phyloP scores from a whole-genome alignment of 2,329 filamentous ascomycete genomes.

The Shiraia bambusicola region DNA sequence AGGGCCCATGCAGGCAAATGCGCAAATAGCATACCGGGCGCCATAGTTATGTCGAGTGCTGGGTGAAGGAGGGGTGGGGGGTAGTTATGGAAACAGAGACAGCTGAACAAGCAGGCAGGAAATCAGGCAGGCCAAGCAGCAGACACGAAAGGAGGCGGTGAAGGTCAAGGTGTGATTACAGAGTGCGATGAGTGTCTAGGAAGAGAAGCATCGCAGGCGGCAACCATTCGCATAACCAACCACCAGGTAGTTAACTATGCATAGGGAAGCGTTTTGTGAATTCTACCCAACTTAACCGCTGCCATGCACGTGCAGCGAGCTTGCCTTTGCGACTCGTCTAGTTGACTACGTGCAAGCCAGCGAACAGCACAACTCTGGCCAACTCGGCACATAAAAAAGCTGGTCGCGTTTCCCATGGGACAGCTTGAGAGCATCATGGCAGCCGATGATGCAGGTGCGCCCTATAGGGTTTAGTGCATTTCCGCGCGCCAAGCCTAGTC shows the following conservation, averaged over 20 bases:
- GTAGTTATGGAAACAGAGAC: no score
- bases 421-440: conserved; percentile 1
- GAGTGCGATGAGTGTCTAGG: neutral
- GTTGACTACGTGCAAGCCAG: neutral
- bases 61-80: neutral
- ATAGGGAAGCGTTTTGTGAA: no score
- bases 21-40: conserved; percentile 21
- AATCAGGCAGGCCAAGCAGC: no score
- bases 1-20: conserved; percentile 1
- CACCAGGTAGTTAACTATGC: no score
- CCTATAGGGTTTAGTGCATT: conserved; percentile 6
- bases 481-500: conserved; percentile 10
- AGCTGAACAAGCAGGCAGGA: no score
- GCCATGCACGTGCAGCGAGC: no score
- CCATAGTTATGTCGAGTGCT: conserved; percentile 18
- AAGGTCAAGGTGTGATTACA: neutral
- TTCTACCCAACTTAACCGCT: no score
- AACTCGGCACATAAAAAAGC: conserved; percentile 2
- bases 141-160: neutral
- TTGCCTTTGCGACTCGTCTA: neutral
- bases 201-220: no score
- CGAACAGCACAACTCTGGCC: neutral
- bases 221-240: no score
- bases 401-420: neutral
- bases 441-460: conserved; percentile 11